These are phyloP conservation scores for Aspergillus sp. DNA, from an alignment of 2,329 filamentous ascomycete species.

Conservation along the genomic window DNA sequence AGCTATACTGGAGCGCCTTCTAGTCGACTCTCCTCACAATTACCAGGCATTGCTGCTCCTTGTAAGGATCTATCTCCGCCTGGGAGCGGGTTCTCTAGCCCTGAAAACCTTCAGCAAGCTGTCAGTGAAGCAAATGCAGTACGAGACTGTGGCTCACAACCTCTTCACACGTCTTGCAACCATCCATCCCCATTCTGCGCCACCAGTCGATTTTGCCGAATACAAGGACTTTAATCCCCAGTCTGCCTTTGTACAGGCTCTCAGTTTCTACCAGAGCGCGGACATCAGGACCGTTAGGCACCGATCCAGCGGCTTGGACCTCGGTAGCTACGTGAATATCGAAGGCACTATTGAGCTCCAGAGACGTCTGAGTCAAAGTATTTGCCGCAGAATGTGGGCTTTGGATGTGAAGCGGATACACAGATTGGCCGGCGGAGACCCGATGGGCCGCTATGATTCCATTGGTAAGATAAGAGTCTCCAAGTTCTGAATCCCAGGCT, in stretches of 20 bases:
- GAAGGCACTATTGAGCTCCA: constrained; percentile 42
- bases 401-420: constrained; percentile 42
- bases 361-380: constrained; percentile 35
- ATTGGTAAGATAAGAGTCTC: constrained; percentile 29
- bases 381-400: constrained; percentile 42
- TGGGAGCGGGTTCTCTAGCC: constrained; percentile 47
- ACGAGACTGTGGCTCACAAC: constrained; percentile 47
- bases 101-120: constrained; percentile 44
- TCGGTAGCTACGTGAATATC: constrained; percentile 45
- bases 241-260: constrained; percentile 36
- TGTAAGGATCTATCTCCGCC: constrained; percentile 41
- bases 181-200: constrained; percentile 44
- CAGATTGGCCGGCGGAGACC: constrained; percentile 37
- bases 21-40: constrained; percentile 44
- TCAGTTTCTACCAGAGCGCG: constrained; percentile 41
- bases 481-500: neutral
- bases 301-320: constrained; percentile 37
- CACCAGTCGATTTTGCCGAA: constrained; percentile 38
- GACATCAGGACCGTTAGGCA: constrained; percentile 36
- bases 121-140: constrained; percentile 49
- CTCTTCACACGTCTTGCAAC: constrained; percentile 47
- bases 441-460: constrained; percentile 33
- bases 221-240: constrained; percentile 43
- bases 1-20: constrained; percentile 38
- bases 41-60: constrained; percentile 46